phyloP scores from a whole-genome alignment of 148 eudicot species.

The Camellia japonica region DNA sequence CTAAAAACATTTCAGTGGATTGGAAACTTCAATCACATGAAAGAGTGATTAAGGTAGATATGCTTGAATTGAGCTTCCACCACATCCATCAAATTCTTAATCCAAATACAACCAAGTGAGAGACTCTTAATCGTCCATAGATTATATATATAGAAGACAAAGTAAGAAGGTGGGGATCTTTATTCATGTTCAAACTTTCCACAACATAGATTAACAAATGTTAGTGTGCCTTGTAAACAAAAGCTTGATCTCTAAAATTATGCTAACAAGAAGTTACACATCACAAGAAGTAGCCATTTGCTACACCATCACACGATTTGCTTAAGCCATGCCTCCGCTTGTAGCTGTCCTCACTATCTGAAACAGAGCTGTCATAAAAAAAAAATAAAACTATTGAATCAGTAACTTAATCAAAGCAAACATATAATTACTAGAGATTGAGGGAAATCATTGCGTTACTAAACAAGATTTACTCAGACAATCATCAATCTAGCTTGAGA shows the following conservation, averaged over 20 bases:
- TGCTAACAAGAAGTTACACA: not conserved
- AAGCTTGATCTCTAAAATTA: not conserved
- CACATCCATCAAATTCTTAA: too few species aligned
- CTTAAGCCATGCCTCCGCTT: constrained; percentile 79
- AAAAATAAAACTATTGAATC: not conserved
- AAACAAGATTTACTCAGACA: not conserved
- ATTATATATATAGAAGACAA: too few species aligned
- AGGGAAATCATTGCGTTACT: not conserved
- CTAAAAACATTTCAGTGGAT: too few species aligned
- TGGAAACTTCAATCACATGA: not conserved
- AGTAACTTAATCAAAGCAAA: not conserved
- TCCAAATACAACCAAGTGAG: too few species aligned
- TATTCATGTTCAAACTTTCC: constrained; percentile 1
- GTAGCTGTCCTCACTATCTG: constrained; percentile 42
- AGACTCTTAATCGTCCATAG: too few species aligned
- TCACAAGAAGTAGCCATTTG: not conserved
- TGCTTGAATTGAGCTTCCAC: not conserved
- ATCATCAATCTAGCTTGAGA: too few species aligned
- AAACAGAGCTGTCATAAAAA: constrained; percentile 18
- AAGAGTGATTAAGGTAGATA: not conserved
- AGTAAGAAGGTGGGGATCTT: not conserved
- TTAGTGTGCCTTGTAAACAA: not conserved
- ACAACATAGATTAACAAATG: not conserved
- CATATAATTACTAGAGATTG: not conserved
- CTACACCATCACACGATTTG: not conserved